These are phyloP conservation scores for Heritiera fomes DNA, from an alignment of 345 rosid species.

Conservation along the genomic window DNA sequence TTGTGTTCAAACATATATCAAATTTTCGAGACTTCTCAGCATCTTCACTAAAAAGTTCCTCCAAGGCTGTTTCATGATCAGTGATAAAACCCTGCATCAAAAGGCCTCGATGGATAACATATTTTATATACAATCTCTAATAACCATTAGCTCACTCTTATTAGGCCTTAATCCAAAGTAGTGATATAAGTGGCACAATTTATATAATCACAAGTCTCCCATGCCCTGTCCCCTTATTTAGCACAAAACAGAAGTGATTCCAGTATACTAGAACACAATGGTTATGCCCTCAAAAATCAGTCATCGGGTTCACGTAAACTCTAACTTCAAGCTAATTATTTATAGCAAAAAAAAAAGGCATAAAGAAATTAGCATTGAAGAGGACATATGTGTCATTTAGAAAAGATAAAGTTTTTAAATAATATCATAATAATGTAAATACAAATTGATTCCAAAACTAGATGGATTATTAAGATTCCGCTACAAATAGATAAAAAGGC, in stretches of 20 bases:
- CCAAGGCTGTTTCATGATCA: constrained; percentile 80
- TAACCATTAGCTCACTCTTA: not conserved
- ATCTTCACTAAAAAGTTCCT: constrained; percentile 58
- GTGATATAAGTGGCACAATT: not conserved
- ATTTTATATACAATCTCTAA: not conserved
- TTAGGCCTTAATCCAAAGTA: not conserved
- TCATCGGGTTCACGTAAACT: not conserved
- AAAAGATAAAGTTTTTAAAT: not conserved
- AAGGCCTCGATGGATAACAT: constrained; percentile 19
- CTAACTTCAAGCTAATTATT: not conserved
- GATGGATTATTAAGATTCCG: not conserved
- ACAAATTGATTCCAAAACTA: not conserved
- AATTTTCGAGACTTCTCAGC: constrained; percentile 62
- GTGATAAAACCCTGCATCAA: constrained; percentile 78
- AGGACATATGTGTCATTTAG: not conserved
- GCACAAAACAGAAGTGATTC: not conserved
- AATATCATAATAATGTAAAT: not conserved
- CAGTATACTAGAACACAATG: not conserved
- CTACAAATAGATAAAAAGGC: not conserved
- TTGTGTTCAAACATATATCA: constrained; percentile 61
- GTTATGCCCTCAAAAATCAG: not conserved
- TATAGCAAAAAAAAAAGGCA: not conserved
- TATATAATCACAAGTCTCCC: not conserved
- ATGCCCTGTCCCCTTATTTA: not conserved
- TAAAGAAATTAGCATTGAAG: not conserved